These are phyloP conservation scores for Piper longum DNA, from an alignment of 164 flowering plant species.

Conservation along the genomic window DNA sequence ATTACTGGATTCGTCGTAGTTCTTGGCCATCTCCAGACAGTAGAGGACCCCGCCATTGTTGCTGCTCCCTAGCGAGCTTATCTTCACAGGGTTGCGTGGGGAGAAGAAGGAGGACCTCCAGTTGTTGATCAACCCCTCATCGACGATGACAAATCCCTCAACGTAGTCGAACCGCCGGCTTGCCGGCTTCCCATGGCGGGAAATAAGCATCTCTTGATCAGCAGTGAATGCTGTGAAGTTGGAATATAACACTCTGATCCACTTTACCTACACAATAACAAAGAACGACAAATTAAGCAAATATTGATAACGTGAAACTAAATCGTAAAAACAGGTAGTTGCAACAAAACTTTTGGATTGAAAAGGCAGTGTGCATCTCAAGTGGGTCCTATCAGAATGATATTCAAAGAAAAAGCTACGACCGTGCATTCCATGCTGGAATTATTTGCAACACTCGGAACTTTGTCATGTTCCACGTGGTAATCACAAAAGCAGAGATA, in stretches of 20 bases:
- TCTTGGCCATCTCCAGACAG: constrained; percentile 79
- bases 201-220: constrained; percentile 82
- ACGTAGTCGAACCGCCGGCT: constrained; percentile 66
- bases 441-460: background rate
- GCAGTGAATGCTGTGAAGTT: constrained; percentile 55
- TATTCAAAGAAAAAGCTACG: background rate
- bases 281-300: constrained; percentile 2
- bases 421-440: background rate
- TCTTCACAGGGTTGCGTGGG: constrained; percentile 68
- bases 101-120: constrained; percentile 95
- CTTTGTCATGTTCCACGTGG: background rate
- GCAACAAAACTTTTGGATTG: background rate
- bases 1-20: constrained; percentile 40
- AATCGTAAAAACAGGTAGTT: too few species aligned
- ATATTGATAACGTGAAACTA: too few species aligned
- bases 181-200: constrained; percentile 37
- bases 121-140: constrained; percentile 78
- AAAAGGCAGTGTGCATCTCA: background rate
- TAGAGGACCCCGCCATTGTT: constrained; percentile 54
- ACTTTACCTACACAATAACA: constrained; percentile 47
- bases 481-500: background rate
- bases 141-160: constrained; percentile 88
- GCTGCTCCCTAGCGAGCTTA: constrained; percentile 32
- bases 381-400: background rate
- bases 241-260: constrained; percentile 82